These are phyloP conservation scores for Apiotrichum gracile DNA, from an alignment of 1,284 basidiomycete species.

Conservation along the genomic window DNA sequence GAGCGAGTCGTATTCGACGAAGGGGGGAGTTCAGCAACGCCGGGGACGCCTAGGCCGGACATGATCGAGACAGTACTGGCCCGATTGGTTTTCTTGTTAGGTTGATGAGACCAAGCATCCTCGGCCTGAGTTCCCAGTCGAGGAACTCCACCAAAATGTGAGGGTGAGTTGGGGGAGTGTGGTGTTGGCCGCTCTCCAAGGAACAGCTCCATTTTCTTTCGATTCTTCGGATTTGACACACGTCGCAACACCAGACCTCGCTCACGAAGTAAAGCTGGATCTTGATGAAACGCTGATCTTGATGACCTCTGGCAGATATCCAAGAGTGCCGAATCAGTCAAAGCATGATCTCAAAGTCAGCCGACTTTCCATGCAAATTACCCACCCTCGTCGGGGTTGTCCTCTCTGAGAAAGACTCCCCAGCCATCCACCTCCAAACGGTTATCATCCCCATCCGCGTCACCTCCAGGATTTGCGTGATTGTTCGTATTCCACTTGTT, in stretches of 20 bases:
- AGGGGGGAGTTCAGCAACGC: constrained; percentile 59
- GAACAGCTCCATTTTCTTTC: constrained; percentile 54
- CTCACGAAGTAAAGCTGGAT: constrained; percentile 53
- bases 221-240: constrained; percentile 49
- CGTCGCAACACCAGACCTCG: constrained; percentile 70
- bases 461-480: constrained; percentile 24
- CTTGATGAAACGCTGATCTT: neutral
- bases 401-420: constrained; percentile 67
- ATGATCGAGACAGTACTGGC: constrained; percentile 92
- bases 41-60: constrained; percentile 77
- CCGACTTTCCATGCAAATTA: neutral
- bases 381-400: constrained; percentile 56
- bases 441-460: constrained; percentile 52
- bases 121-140: constrained; percentile 23
- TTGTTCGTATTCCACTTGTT: constrained; percentile 55
- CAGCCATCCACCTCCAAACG: constrained; percentile 76
- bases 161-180: constrained; percentile 50
- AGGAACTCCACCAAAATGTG: constrained; percentile 35
- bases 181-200: constrained; percentile 52
- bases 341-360: constrained; percentile 54
- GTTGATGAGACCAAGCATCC: constrained; percentile 5
- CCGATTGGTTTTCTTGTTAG: constrained; percentile 68
- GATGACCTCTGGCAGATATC: constrained; percentile 77
- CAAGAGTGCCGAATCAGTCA: constrained; percentile 79
- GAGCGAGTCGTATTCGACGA: constrained; percentile 32